Conservation (phyloP, 73 alveolate genomes). For the Paraurostyla sp. region DNA sequence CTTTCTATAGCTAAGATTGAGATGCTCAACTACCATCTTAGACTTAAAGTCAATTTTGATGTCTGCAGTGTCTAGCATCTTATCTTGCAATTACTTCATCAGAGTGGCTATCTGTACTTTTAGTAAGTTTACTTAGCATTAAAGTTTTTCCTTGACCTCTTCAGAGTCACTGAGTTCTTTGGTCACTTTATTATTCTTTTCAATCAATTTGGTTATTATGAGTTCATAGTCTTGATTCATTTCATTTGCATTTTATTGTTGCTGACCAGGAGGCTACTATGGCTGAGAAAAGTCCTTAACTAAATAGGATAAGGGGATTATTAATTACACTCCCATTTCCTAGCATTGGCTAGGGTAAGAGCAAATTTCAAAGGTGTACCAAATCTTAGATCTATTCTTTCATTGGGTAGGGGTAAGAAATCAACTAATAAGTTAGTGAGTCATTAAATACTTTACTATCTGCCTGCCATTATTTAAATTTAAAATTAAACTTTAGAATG, state of each 20-base stretch:
- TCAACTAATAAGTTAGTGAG: neutral
- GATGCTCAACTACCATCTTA: slow-evolving; percentile 20
- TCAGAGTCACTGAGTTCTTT: slow-evolving; percentile 23
- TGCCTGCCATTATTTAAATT: slow-evolving; percentile 4
- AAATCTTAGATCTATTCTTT: slow-evolving; percentile 9
- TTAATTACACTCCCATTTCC: slow-evolving; percentile 18
- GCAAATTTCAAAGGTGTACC: slow-evolving; percentile 18
- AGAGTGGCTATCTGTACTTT: neutral
- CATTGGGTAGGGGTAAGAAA: neutral
- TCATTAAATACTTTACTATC: neutral
- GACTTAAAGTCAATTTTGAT: neutral
- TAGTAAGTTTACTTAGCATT: slow-evolving; percentile 11
- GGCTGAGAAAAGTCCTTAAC: slow-evolving; percentile 26
- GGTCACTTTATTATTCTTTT: neutral
- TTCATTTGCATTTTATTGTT: neutral
- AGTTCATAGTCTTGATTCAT: neutral
- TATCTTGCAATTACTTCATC: slow-evolving; percentile 5
- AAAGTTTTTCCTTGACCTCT: neutral
- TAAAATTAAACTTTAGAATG: neutral
- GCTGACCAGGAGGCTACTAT: neutral
- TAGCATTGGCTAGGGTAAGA: neutral
- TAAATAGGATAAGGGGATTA: neutral
- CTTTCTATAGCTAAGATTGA: slow-evolving; percentile 11
- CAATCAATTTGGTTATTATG: neutral
- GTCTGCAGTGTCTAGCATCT: neutral